A percentile compares a stretch with the other conserved stretches of the same genome.
Evolutionary conservation across 192 early-diverging fungal species (phyloP).

Genomic region (Coemansia guatemalensis): DNA sequence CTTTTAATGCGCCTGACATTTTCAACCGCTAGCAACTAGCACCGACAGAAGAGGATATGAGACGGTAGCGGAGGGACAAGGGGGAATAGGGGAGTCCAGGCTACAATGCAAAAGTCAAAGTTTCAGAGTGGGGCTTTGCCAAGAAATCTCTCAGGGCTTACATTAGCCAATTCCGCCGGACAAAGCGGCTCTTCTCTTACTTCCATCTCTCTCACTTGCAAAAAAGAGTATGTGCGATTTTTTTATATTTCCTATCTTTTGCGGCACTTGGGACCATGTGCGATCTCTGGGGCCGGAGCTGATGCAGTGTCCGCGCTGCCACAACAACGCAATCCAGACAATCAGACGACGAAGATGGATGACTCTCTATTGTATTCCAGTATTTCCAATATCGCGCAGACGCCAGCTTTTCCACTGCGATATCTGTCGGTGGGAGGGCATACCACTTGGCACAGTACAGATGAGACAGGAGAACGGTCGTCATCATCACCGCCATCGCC

Average conservation of each 20-base stretch:
- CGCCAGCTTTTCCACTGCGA: conserved; percentile 38
- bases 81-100: background rate
- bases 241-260: conserved; percentile 36
- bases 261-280: conserved; percentile 42
- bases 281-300: conserved; percentile 33
- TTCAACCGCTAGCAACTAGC: no score
- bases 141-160: no score
- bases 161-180: background rate
- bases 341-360: conserved; percentile 47
- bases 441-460: conserved; percentile 1
- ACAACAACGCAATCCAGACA: conserved; percentile 40
- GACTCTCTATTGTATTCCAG: conserved; percentile 42
- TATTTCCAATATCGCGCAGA: conserved; percentile 38
- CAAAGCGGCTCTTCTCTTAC: background rate
- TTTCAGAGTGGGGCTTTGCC: background rate
- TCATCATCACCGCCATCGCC: background rate
- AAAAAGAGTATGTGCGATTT: conserved; percentile 38
- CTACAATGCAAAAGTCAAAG: background rate
- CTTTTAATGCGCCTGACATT: background rate
- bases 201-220: background rate
- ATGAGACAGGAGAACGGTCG: background rate
- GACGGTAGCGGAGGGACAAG: background rate
- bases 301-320: conserved; percentile 40
- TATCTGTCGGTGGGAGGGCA: conserved; percentile 47
- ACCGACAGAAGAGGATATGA: background rate